These are phyloP conservation scores for Cucumis variabilis DNA, from an alignment of 331 rosid genomes.

Conservation along the genomic window DNA sequence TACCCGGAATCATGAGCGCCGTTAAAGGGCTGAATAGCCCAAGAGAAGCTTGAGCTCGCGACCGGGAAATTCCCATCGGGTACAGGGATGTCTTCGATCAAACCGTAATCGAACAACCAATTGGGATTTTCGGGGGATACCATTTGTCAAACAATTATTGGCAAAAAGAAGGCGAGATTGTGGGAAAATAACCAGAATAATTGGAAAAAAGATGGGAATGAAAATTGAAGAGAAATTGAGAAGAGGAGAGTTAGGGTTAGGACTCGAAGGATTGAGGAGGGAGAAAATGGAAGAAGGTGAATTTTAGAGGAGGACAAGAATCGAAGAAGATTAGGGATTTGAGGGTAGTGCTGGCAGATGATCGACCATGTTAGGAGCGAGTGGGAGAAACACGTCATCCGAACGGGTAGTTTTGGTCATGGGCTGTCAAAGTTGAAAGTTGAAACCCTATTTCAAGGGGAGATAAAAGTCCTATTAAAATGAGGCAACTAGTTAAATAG, in stretches of 20 bases:
- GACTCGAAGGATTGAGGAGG: background rate
- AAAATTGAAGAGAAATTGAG: background rate
- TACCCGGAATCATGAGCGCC: slow-evolving; percentile 65
- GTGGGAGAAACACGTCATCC: slow-evolving; percentile 10
- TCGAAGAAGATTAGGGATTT: background rate
- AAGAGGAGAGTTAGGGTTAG: background rate
- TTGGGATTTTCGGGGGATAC: slow-evolving; percentile 87
- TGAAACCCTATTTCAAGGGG: no score
- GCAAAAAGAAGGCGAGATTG: background rate
- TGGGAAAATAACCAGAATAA: slow-evolving; percentile 42
- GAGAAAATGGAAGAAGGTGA: slow-evolving; percentile 19
- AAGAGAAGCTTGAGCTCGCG: slow-evolving; percentile 61
- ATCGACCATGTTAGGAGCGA: background rate
- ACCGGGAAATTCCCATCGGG: slow-evolving; percentile 63
- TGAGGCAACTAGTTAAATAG: no score
- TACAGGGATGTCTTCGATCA: slow-evolving; percentile 81
- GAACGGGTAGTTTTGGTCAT: background rate
- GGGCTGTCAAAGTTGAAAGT: no score
- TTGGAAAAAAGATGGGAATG: slow-evolving; percentile 33
- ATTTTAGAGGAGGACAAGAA: background rate
- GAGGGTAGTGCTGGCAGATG: background rate
- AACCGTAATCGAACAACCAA: slow-evolving; percentile 80
- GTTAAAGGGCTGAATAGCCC: slow-evolving; percentile 68
- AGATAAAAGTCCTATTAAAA: no score
- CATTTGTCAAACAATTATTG: slow-evolving; percentile 44